Base-by-base conservation (phyloP, 2,329 filamentous ascomycete genomes). In the Reticulascus tulasneorum region DNA sequence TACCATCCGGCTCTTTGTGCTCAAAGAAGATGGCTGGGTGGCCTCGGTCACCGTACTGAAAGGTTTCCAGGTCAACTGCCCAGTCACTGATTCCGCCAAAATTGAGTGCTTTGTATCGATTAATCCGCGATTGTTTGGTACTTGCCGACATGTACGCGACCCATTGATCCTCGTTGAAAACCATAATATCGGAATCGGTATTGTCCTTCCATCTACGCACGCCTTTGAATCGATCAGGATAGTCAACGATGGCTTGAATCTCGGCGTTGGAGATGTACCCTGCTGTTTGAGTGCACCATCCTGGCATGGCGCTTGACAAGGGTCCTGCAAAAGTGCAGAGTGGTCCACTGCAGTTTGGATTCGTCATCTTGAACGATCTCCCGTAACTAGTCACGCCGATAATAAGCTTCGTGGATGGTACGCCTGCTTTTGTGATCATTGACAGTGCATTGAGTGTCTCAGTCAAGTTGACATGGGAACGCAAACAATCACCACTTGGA, bases 381-480 rank as follows among this genome's bases (percentile, higher is more conserved):
- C 27, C 27, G 27, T 29, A 29, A 19, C 27, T 29, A 19, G 27
- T 29, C 10, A 29, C 27, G 10, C 27, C 27, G 13, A 29, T 19
- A 16, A 29, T 16, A 8, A 29, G 7, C 27, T 29, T 29, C n/a
- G 18, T 29, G 13, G n/a, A 16, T 12, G 27, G 15, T 7, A 29
- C 27, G 27, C 27, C 27, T 7, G 27, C 27, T 11, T 29, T 29
- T 6, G 27, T 29, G 16, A 29, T 15, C 27, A 29, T 29, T 16
- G 15, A 16, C 7, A 29, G 27, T 4, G 27, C n/a, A 7, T 29
- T n/a, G 1, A 39, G 30, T 0, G 58, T 62, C 35, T 67, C 61
- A 2, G 63, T 67, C 27, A 52, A 33, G 48, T 67, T 67, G 41
- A 65, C 48, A 40, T 64, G 60, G 0, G 50, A 55, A 1, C 59